Percentiles rank a stretch among this genome's conserved stretches.
Conservation (phyloP, 2,329 filamentous ascomycete genomes). For the Ophiosphaerella herpotricha region DNA sequence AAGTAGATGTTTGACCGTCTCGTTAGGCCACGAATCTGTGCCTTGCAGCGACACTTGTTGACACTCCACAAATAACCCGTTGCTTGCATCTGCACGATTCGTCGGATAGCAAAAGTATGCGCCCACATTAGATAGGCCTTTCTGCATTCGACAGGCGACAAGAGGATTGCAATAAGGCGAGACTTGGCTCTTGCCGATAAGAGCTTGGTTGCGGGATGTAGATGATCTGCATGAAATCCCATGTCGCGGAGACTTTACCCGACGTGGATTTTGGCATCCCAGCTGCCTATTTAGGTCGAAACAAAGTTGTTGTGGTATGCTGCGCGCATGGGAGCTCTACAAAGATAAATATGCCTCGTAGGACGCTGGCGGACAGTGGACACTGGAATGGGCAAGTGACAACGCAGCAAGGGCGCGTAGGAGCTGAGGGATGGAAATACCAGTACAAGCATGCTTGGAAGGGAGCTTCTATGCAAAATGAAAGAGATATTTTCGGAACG, state of each 20-base stretch:
- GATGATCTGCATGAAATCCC: conserved; percentile 10
- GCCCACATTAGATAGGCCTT: neutral
- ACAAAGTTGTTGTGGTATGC: neutral
- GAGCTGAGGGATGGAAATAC: no score
- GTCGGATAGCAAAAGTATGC: neutral
- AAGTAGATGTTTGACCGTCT: neutral
- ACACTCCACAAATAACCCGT: neutral
- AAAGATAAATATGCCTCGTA: no score
- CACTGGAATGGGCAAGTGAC: no score
- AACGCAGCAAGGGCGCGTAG: no score
- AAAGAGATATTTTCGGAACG: no score
- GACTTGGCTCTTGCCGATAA: conserved; percentile 18
- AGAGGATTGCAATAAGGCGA: conserved; percentile 11
- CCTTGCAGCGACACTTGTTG: neutral
- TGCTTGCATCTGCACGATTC: neutral
- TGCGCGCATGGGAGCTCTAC: no score
- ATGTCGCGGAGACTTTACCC: conserved; percentile 11
- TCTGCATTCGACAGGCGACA: conserved; percentile 16
- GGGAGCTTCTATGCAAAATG: no score
- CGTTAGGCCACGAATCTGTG: neutral
- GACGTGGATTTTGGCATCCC: neutral
- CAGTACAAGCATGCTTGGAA: no score
- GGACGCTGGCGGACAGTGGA: no score
- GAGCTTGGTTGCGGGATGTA: conserved; percentile 9
- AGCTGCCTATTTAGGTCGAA: conserved; percentile 11